These are phyloP conservation scores for Boletus sp. DNA, from an alignment of 768 basidiomycete species.

Conservation along the genomic window DNA sequence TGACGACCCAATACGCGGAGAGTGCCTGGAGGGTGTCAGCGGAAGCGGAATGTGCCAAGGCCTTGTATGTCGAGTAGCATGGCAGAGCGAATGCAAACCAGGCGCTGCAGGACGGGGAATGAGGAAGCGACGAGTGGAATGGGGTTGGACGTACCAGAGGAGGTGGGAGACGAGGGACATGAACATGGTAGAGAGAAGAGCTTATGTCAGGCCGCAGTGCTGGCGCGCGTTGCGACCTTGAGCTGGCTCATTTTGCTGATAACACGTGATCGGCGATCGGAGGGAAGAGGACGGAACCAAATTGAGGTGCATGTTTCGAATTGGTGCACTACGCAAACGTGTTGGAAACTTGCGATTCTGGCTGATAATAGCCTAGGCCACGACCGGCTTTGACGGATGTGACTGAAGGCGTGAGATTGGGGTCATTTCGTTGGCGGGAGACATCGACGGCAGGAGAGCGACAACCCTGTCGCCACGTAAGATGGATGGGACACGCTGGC, in stretches of 20 bases:
- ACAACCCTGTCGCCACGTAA: constrained; percentile 3
- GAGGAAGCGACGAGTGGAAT: background rate
- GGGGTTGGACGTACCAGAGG: constrained; percentile 39
- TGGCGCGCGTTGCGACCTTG: background rate
- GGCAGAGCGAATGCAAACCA: constrained; percentile 73
- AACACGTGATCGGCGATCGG: background rate
- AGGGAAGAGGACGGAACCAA: no score
- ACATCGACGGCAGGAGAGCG: no score
- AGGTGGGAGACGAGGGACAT: constrained; percentile 48
- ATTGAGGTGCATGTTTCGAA: no score
- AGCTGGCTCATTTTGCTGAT: background rate
- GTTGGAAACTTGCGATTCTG: no score
- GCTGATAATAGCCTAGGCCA: no score
- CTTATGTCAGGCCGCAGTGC: no score
- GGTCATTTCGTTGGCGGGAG: no score
- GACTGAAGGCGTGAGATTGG: no score
- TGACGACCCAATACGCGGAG: constrained; percentile 63
- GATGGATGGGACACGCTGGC: background rate
- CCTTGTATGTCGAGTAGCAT: constrained; percentile 65
- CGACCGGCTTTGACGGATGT: no score
- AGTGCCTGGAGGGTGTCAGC: constrained; percentile 55
- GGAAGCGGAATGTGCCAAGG: constrained; percentile 51
- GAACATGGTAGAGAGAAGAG: constrained; percentile 39
- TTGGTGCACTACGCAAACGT: no score
- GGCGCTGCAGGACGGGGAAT: constrained; percentile 40